Conservation (phyloP, 371 early-diverging fungal genomes). For the Dinochytrium kinnereticum region DNA sequence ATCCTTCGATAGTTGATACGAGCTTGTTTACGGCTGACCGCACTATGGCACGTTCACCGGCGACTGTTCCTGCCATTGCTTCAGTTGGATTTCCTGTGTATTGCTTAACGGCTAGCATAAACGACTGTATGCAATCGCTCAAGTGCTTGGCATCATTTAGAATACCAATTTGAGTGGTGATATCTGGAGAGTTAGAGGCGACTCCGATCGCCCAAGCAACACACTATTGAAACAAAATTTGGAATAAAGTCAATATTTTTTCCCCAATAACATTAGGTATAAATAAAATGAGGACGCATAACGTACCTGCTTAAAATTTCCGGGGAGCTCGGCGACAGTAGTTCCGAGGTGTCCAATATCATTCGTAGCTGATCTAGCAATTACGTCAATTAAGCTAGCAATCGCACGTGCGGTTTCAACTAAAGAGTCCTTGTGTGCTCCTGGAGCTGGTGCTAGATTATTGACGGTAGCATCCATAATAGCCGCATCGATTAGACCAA, state of each 20-base stretch:
- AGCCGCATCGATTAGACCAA: constrained; percentile 38
- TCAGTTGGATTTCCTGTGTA: constrained; percentile 30
- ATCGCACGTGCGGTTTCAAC: constrained; percentile 46
- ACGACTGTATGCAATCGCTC: constrained; percentile 41
- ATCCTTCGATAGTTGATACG: constrained; percentile 45
- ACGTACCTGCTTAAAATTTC: constrained; percentile 40
- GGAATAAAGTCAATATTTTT: constrained; percentile 1
- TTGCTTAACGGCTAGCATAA: constrained; percentile 38
- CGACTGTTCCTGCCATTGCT: constrained; percentile 29
- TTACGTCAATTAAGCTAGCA: constrained; percentile 47
- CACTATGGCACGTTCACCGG: constrained; percentile 30
- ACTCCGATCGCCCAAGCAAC: constrained; percentile 34
- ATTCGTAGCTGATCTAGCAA: constrained; percentile 40
- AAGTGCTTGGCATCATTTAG: constrained; percentile 45
- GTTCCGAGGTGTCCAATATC: constrained; percentile 41
- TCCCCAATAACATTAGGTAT: background rate
- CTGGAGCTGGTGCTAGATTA: constrained; percentile 36
- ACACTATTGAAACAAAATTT: constrained; percentile 19
- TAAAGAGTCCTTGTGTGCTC: constrained; percentile 33
- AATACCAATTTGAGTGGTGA: constrained; percentile 36
- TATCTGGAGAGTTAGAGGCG: constrained; percentile 46
- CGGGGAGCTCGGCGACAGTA: constrained; percentile 44
- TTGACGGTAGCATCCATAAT: constrained; percentile 44
- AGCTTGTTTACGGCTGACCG: constrained; percentile 33
- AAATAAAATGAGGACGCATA: background rate